Conservation (phyloP, 768 basidiomycete genomes). For the Cyathus striatus region DNA sequence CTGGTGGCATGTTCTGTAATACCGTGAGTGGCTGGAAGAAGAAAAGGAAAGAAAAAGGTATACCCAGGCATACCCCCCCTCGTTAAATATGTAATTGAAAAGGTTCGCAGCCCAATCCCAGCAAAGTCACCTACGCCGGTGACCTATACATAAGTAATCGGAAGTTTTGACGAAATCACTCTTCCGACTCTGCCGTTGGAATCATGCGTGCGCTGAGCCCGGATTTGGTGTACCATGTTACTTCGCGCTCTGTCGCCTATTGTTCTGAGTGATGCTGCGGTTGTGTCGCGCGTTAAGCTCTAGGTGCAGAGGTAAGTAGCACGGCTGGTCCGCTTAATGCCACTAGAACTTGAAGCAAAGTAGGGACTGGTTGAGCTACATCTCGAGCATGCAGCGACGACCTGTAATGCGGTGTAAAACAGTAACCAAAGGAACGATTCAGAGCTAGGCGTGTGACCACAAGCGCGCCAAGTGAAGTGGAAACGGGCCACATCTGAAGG, state of each 20-base stretch:
- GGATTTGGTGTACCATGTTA: constrained; percentile 73
- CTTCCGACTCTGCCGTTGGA: constrained; percentile 57
- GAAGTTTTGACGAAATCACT: constrained; percentile 63
- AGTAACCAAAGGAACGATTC: too few species aligned
- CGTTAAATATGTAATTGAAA: constrained; percentile 79
- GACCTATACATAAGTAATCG: constrained; percentile 58
- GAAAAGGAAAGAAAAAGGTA: constrained; percentile 8
- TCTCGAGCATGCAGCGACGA: too few species aligned
- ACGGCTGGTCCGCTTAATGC: constrained; percentile 55
- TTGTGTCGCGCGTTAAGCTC: background rate
- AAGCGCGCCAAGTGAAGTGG: too few species aligned
- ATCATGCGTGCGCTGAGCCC: constrained; percentile 73
- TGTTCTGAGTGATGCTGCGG: constrained; percentile 31
- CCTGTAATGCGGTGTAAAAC: too few species aligned
- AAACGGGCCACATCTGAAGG: too few species aligned
- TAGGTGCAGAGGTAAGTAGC: background rate
- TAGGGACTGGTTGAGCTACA: too few species aligned
- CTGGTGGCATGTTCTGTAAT: constrained; percentile 72
- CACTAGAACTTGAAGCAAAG: too few species aligned
- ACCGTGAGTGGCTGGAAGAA: constrained; percentile 4
- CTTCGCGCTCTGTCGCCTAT: constrained; percentile 72
- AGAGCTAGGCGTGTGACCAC: too few species aligned
- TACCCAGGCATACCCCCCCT: constrained; percentile 57
- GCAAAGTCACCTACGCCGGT: constrained; percentile 68
- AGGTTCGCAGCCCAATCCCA: constrained; percentile 48